These are phyloP conservation scores for Acmispon strigosus DNA, from an alignment of 306 rosid genomes.

Conservation along the genomic window DNA sequence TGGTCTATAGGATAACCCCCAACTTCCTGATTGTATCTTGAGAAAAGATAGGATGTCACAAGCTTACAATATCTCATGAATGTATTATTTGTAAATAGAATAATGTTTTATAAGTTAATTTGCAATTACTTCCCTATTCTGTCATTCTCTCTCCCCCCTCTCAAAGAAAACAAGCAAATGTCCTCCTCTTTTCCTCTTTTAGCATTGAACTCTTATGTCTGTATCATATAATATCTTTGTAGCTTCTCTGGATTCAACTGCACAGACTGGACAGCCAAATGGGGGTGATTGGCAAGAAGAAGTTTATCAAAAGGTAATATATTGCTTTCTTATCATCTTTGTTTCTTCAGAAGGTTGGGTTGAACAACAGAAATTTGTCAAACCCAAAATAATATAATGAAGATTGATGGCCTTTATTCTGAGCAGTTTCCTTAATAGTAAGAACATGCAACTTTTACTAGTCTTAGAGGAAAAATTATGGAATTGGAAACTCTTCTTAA, in stretches of 20 bases:
- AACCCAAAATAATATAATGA: constrained; percentile 4
- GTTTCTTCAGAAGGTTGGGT: neutral
- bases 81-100: neutral
- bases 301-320: constrained; percentile 68
- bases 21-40: neutral
- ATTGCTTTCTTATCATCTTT: constrained; percentile 2
- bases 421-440: neutral
- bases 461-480: neutral
- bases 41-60: neutral
- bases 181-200: neutral
- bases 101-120: neutral
- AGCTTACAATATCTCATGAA: neutral
- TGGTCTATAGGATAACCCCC: neutral
- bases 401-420: neutral
- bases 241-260: constrained; percentile 89
- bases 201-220: constrained; percentile 6
- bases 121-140: neutral
- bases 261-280: constrained; percentile 74
- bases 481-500: neutral
- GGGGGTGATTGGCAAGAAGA: constrained; percentile 90
- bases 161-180: neutral
- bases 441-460: neutral
- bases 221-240: constrained; percentile 26
- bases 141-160: no score
- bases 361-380: neutral